Evolutionary conservation across 1,284 basidiomycete species (phyloP), one percentile per base, ranked within the genome.

Genomic region (Exobasidium rhododendri): DNA sequence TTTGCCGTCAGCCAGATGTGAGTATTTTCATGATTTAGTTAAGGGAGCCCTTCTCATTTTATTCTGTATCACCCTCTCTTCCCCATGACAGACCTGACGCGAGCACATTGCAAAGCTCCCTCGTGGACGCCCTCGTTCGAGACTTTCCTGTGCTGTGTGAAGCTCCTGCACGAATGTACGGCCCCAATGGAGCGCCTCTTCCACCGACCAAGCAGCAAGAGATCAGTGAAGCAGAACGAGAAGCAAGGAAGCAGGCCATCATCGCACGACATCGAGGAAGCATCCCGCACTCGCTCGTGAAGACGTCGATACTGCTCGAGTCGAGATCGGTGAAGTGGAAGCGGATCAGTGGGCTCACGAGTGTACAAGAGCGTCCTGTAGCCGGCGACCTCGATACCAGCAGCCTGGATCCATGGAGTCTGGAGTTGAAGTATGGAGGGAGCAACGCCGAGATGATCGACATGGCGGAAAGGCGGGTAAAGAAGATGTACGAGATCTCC

Each of bases 281-380:
- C 57, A 61, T 69, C 45, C 59, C 55, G n/a, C 63, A 68, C 31
- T 70, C 70, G 40, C 58, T 74, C 26, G 64, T 74, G 66, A 74
- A 74, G 61, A 67, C 72, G 4, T 67, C 68, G 59, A 62, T 74
- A 13, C 61, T 74, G 20, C 60, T 74, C 61, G 72, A 74, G 58
- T 67, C 59, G 4, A 61, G 72, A 20, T 59, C 56, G 2, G 63
- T 63, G 13, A 52, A 55, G 1, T 70, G 66, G 68, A 67, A 58
- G 58, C 65, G 64, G 29, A 44, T 71, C 20, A 17, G 22, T 13
- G 43, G 46, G 44, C 31, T 31, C 3, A 40, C 10, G 7, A 40
- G 10, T 7, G 35, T 40, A 10, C 35, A 40, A 40, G 10, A 40
- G 35, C 35, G 35, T 10, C 35, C 35, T 40, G 46, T 24, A 56